phyloP scores from a whole-genome alignment of 1,139 yeast genomes.

The Meyerozyma smithsonii region DNA sequence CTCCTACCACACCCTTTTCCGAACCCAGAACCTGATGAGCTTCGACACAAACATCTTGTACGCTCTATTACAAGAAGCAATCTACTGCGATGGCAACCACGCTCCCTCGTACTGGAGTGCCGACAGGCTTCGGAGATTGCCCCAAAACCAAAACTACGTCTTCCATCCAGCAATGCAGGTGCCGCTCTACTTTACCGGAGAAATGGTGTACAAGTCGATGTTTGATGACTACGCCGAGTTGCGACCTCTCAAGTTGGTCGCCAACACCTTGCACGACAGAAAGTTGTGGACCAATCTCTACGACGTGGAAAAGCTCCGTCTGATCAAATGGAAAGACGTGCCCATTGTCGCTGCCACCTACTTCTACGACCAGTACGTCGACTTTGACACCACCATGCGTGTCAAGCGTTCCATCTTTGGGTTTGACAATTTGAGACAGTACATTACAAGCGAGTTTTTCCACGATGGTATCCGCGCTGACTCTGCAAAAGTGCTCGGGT shows the following conservation, averaged over 20 bases:
- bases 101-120: slow-evolving; percentile 44
- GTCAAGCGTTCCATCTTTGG: slow-evolving; percentile 28
- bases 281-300: slow-evolving; percentile 41
- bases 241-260: slow-evolving; percentile 34
- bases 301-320: slow-evolving; percentile 25
- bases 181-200: slow-evolving; percentile 50
- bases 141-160: slow-evolving; percentile 24
- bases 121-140: slow-evolving; percentile 29
- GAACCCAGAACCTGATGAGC: slow-evolving; percentile 27
- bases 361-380: slow-evolving; percentile 51
- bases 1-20: slow-evolving; percentile 28
- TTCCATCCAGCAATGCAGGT: slow-evolving; percentile 11
- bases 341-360: slow-evolving; percentile 52
- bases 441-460: slow-evolving; percentile 46
- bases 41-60: slow-evolving; percentile 53
- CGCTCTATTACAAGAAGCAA: slow-evolving; percentile 54
- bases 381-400: slow-evolving; percentile 35
- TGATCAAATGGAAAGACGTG: slow-evolving; percentile 28
- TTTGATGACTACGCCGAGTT: slow-evolving; percentile 44
- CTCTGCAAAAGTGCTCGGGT: slow-evolving; percentile 36
- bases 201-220: slow-evolving; percentile 52
- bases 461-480: slow-evolving; percentile 48
- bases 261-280: slow-evolving; percentile 36
- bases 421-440: slow-evolving; percentile 34
- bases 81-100: slow-evolving; percentile 41